These are phyloP conservation scores for Naganishia randhawae DNA, from an alignment of 768 basidiomycete species.

Conservation along the genomic window DNA sequence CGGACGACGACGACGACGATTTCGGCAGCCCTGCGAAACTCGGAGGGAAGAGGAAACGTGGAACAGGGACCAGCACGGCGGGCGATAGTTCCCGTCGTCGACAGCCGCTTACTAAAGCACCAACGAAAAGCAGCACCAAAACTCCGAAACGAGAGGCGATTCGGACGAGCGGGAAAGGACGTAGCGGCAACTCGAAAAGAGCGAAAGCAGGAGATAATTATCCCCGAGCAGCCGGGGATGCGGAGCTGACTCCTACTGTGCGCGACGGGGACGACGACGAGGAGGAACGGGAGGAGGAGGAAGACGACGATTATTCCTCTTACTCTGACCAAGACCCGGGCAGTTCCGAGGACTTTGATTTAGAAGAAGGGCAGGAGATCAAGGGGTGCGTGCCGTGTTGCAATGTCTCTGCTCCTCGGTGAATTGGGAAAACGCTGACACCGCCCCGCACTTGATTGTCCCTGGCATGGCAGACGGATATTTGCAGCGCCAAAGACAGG, in stretches of 20 bases:
- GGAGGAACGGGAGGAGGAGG: constrained; percentile 23
- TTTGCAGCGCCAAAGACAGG: constrained; percentile 78
- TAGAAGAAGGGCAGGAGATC: constrained; percentile 46
- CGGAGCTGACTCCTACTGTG: background rate
- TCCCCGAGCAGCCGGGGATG: background rate
- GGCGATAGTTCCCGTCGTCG: no score
- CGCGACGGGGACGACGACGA: constrained; percentile 29
- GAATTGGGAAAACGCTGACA: no score
- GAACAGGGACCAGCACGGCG: background rate
- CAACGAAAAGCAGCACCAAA: constrained; percentile 14
- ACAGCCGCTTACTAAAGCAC: constrained; percentile 25
- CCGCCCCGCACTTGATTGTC: background rate
- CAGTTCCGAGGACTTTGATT: constrained; percentile 40
- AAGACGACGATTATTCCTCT: constrained; percentile 65
- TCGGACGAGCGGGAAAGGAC: constrained; percentile 32
- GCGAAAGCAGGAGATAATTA: constrained; percentile 13
- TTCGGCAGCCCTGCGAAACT: background rate
- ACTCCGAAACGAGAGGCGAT: constrained; percentile 26
- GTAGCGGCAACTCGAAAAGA: no score
- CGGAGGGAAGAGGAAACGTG: constrained; percentile 18
- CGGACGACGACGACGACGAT: constrained; percentile 28
- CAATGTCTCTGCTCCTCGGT: background rate
- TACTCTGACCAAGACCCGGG: constrained; percentile 34
- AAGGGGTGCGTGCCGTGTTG: constrained; percentile 31
- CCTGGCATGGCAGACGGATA: constrained; percentile 56